Evolutionary conservation across 2,329 filamentous ascomycete species (phyloP).

Genomic region (Albophoma yamanashiensis): DNA sequence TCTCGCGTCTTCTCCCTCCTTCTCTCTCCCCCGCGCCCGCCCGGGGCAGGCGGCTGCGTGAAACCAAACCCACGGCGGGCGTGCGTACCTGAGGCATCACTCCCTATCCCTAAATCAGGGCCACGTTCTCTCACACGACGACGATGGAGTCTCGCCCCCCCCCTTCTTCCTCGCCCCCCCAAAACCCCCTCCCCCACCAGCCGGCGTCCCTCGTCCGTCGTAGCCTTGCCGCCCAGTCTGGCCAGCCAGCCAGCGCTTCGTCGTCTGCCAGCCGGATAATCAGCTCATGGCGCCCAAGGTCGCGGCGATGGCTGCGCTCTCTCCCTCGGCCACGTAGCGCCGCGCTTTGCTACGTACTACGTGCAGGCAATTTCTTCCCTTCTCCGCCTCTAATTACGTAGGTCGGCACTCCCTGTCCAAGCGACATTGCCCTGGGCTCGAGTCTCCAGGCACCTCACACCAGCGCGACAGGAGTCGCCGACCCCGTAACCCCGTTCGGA

Average conservation of each 20-base stretch:
- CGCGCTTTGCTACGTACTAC: not conserved
- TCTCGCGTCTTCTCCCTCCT: not conserved
- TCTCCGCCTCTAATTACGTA: not conserved
- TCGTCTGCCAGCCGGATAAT: not conserved
- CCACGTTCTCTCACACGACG: not conserved
- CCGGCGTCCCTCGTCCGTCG: not conserved
- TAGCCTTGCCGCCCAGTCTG: not conserved
- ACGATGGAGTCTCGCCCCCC: not conserved
- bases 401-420: not conserved
- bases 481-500: not conserved
- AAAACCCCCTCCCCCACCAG: not conserved
- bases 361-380: not conserved
- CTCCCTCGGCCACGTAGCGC: not conserved
- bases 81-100: not conserved
- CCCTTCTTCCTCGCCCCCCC: not conserved
- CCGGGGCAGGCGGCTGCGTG: not conserved
- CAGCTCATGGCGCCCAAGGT: not conserved
- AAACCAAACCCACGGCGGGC: not conserved
- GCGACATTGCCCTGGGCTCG: not conserved
- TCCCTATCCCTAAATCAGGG: not conserved
- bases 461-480: not conserved
- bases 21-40: not conserved
- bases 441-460: not conserved
- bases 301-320: not conserved
- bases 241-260: not conserved